Percentiles rank a stretch among this genome's conserved stretches.
Conservation (phyloP, 2,329 filamentous ascomycete genomes). For the Ascochyta pisi region DNA sequence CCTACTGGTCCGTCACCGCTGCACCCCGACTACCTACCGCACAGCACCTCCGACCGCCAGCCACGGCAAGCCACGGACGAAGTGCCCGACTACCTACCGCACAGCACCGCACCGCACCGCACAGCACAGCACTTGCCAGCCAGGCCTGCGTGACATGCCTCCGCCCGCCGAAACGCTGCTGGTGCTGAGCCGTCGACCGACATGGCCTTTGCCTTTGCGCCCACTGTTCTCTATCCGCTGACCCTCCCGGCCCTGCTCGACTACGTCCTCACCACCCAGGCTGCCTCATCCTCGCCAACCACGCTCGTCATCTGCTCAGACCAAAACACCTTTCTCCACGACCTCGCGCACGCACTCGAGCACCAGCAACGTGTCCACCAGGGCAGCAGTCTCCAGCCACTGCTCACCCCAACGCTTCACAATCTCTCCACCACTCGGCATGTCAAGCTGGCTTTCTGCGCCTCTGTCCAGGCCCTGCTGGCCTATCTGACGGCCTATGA, state of each 20-base stretch:
- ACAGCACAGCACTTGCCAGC: neutral
- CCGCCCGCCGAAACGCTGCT: neutral
- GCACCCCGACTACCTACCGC: too few species aligned
- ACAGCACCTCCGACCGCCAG: neutral
- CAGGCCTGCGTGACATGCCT: neutral
- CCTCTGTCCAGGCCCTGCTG: constrained; percentile 77
- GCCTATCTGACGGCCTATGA: constrained; percentile 69
- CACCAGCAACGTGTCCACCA: constrained; percentile 14
- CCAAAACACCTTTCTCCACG: constrained; percentile 68
- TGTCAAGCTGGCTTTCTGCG: constrained; percentile 74
- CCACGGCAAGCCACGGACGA: neutral
- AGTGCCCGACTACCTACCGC: neutral
- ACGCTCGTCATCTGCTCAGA: constrained; percentile 75
- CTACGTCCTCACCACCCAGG: constrained; percentile 63
- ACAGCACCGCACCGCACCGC: too few species aligned
- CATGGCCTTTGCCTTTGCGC: constrained; percentile 30
- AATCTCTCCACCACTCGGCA: constrained; percentile 72
- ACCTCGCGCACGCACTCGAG: constrained; percentile 61
- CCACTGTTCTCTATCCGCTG: constrained; percentile 49
- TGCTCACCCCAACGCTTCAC: constrained; percentile 71
- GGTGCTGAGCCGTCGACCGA: neutral
- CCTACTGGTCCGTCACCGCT: constrained; percentile 12
- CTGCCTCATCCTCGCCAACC: constrained; percentile 62
- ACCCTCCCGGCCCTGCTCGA: constrained; percentile 64
- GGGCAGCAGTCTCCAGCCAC: constrained; percentile 31